These are phyloP conservation scores for Candida silvicultrix DNA, from an alignment of 805 yeast species.

Conservation along the genomic window DNA sequence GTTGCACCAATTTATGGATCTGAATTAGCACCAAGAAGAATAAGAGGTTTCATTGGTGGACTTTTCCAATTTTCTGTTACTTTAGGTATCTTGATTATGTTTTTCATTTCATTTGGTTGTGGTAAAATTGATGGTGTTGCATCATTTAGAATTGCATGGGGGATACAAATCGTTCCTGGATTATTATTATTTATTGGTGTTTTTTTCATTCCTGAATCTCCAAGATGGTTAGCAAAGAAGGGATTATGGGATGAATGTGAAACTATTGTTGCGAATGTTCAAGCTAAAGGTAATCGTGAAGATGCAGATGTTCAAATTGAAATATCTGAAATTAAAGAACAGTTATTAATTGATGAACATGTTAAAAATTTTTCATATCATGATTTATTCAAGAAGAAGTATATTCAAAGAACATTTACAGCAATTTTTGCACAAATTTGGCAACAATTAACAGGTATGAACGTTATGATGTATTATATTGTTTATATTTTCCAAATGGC, in stretches of 20 bases:
- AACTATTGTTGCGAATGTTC: slow-evolving; percentile 27
- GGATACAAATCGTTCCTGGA: slow-evolving; percentile 31
- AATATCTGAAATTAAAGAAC: slow-evolving; percentile 28
- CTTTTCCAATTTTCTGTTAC: slow-evolving; percentile 58
- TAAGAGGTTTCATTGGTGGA: slow-evolving; percentile 58
- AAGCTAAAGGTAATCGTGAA: slow-evolving; percentile 26
- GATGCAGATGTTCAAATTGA: slow-evolving; percentile 25
- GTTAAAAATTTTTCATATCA: slow-evolving; percentile 27
- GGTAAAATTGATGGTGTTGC: too few relatives aligned
- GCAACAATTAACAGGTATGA: slow-evolving; percentile 32
- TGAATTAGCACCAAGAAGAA: slow-evolving; percentile 53
- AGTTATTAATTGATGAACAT: slow-evolving; percentile 30
- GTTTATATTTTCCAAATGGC: slow-evolving; percentile 39
- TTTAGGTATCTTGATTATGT: slow-evolving; percentile 34
- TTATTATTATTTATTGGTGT: slow-evolving; percentile 27
- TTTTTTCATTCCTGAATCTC: slow-evolving; percentile 42
- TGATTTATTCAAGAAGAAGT: slow-evolving; percentile 25
- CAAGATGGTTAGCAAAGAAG: slow-evolving; percentile 33
- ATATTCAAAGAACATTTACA: slow-evolving; percentile 16
- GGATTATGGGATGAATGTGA: slow-evolving; percentile 36
- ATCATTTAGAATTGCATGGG: too few relatives aligned
- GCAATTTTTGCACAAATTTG: slow-evolving; percentile 28
- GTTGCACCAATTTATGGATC: slow-evolving; percentile 64
- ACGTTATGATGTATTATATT: slow-evolving; percentile 39
- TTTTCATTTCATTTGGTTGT: too few relatives aligned